These are phyloP conservation scores for Calendula officinalis DNA, from an alignment of 129 eudicot species.

Conservation along the genomic window DNA sequence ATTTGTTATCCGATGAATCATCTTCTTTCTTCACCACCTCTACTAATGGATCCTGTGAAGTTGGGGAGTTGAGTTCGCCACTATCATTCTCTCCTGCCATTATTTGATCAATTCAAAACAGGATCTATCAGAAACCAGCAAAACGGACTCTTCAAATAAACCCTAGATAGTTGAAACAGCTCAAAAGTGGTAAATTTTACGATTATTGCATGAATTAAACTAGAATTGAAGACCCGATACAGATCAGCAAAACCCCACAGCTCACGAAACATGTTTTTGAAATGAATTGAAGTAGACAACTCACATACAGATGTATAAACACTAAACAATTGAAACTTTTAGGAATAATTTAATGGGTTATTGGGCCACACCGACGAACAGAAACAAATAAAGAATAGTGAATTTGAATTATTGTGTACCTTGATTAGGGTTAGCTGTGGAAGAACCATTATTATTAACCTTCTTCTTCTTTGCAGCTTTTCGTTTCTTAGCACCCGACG, in stretches of 20 bases:
- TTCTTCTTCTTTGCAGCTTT: conserved; percentile 96
- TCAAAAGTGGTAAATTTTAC: conserved; percentile 25
- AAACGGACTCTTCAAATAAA: not conserved
- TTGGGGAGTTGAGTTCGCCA: conserved; percentile 37
- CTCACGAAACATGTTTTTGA: conserved; percentile 14
- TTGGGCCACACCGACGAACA: conserved; percentile 38
- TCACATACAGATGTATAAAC: conserved; percentile 23
- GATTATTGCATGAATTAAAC: not conserved
- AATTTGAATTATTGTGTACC: conserved; percentile 22
- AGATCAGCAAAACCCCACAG: conserved; percentile 28
- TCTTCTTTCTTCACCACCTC: conserved; percentile 36
- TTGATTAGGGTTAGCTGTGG: conserved; percentile 32
- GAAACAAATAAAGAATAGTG: conserved; percentile 3
- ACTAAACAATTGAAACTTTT: conserved; percentile 16
- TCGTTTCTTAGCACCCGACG: conserved; percentile 91
- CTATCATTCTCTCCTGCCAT: conserved; percentile 55
- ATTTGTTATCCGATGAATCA: conserved; percentile 23
- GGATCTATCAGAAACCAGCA: conserved; percentile 16
- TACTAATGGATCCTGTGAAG: conserved; percentile 39
- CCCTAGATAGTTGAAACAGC: conserved; percentile 27
- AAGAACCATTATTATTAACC: conserved; percentile 25
- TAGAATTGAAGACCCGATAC: conserved; percentile 10
- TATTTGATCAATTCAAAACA: conserved; percentile 38
- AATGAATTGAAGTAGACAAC: conserved; percentile 18
- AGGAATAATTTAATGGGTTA: conserved; percentile 12